Evolutionary conservation across 495 filamentous ascomycete genomes (phyloP).

Genomic region (Aspergillus conjunctus): DNA sequence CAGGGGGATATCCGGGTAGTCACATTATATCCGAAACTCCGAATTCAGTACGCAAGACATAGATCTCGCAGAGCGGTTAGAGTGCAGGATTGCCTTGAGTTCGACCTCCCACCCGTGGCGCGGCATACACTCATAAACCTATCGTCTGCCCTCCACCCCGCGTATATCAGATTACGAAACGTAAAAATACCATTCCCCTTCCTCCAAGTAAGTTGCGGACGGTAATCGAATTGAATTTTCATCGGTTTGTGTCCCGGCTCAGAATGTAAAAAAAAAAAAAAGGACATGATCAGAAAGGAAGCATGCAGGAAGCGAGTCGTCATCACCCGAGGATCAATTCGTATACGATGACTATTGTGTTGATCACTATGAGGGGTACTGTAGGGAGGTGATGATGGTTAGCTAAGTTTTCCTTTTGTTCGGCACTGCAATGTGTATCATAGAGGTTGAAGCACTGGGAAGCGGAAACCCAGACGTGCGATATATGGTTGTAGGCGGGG

Average conservation of each 20-base stretch:
- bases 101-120: neutral
- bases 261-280: neutral
- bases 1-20: constrained; percentile 7
- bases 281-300: neutral
- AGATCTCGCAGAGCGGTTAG: too few relatives aligned
- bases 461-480: too few relatives aligned
- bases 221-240: neutral
- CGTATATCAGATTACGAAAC: too few relatives aligned
- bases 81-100: too few relatives aligned
- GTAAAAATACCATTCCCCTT: neutral
- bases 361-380: constrained; percentile 95
- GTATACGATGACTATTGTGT: constrained; percentile 86
- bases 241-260: too few relatives aligned
- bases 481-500: neutral
- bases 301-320: neutral
- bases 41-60: neutral
- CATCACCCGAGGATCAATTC: constrained; percentile 82
- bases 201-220: neutral
- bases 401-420: neutral
- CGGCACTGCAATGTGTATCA: neutral
- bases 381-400: constrained; percentile 1
- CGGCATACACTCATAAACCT: neutral
- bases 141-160: neutral
- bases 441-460: neutral
- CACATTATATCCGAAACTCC: constrained; percentile 17